Conservation (phyloP, 2,329 filamentous ascomycete genomes). For the Lasiodiplodia theobromae region DNA sequence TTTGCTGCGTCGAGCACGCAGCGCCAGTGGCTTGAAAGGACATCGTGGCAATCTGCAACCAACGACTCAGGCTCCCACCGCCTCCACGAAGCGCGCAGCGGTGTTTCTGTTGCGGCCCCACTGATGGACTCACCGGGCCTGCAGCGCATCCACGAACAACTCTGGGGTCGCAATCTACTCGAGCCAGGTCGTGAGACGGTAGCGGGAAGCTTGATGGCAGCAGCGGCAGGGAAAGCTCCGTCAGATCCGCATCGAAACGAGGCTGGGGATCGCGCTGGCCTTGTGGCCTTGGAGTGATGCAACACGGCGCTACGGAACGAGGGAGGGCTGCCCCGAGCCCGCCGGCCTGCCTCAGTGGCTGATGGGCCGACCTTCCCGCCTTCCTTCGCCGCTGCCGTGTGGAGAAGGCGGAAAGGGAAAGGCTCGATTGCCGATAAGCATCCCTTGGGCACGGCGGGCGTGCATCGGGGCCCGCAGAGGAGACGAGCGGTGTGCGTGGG, state of each 20-base stretch:
- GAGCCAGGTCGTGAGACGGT: constrained; percentile 23
- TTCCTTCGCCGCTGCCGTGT: constrained; percentile 14
- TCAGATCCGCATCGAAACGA: constrained; percentile 16
- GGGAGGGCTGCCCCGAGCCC: constrained; percentile 13
- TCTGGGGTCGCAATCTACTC: constrained; percentile 25
- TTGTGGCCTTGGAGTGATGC: constrained; percentile 26
- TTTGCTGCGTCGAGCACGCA: too few species aligned
- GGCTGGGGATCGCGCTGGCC: constrained; percentile 21
- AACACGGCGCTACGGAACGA: constrained; percentile 9
- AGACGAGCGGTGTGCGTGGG: constrained; percentile 28
- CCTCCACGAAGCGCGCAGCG: not conserved
- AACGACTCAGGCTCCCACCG: constrained; percentile 1
- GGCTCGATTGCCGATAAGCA: constrained; percentile 21
- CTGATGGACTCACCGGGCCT: constrained; percentile 4
- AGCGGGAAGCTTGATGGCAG: constrained; percentile 18
- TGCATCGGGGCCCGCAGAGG: not conserved
- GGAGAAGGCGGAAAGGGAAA: constrained; percentile 5
- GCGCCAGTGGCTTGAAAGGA: constrained; percentile 2
- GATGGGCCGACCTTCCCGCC: constrained; percentile 15
- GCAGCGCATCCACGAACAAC: constrained; percentile 9
- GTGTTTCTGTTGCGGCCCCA: constrained; percentile 11
- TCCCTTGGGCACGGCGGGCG: not conserved
- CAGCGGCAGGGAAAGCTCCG: not conserved
- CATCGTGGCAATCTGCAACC: constrained; percentile 1
- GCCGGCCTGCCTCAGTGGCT: constrained; percentile 1